Evolutionary conservation across 352 stramenopile genomes (phyloP), one percentile per base, ranked within the genome.

Genomic region (Phytophthora macrochlamydospora): DNA sequence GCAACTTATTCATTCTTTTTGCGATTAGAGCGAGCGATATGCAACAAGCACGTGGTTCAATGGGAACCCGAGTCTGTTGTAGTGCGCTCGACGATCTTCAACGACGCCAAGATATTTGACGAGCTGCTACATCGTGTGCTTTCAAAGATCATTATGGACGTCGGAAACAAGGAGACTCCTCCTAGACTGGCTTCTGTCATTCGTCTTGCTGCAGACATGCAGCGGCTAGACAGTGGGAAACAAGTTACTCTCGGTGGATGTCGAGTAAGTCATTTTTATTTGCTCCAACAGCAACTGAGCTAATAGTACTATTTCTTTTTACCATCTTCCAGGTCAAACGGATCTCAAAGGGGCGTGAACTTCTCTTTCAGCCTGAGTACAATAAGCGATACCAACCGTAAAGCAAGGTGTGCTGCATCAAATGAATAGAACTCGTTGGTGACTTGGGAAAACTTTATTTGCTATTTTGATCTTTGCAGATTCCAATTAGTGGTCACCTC

Each of bases 241-340:
- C 79, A 79, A 50, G 54, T 92, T 38, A 94, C 86, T 0, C 65
- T 93, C 24, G 75, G 81, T 18, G 83, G 83, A 7, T 93, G 85
- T 69, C 71, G 75, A 50, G 85, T 93, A 74, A 18, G 79, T 78
- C 49, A 24, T 8, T 18, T 12, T 24, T 30, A 30, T 59, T 42
- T 73, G 29, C 42, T 13, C 7, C 37, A 40, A 24, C n/a, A 40
- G 18, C 30, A n/a, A 24, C 11, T 8, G 37, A 51, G 24, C 29
- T 53, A 38, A 18, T 56, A 33, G n/a, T 18, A 31, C 14, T 55
- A 4, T 24, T 60, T 69, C 44, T 24, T 24, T 24, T 24, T 24
- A 24, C 18, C 18, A 24, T 24, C 18, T 67, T 70, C 11, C 65
- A 81, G 53, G 71, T 85, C 35, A 82, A 78, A 57, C 44, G 43